Percentiles rank a stretch among this genome's conserved stretches.
Conservation (phyloP, 2,329 filamentous ascomycete species). For the Aulographum hederae region DNA sequence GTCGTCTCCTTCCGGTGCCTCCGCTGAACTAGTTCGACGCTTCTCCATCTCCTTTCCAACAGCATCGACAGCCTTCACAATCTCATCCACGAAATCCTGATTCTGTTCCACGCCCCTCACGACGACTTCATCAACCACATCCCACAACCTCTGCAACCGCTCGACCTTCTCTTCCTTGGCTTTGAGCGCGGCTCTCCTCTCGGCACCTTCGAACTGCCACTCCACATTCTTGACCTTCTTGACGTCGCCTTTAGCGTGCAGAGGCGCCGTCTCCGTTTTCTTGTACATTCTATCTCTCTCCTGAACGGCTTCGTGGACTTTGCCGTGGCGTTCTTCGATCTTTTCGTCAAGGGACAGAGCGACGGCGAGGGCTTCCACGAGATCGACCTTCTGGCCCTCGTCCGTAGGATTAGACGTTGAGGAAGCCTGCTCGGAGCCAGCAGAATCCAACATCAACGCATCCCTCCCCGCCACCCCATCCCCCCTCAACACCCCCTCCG, state of each 20-base stretch:
- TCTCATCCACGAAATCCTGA: slow-evolving; percentile 8
- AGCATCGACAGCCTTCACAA: not conserved
- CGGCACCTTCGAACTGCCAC: slow-evolving; percentile 26
- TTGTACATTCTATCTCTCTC: slow-evolving; percentile 37
- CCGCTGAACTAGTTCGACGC: too few species aligned
- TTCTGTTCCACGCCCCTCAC: not conserved
- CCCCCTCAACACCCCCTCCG: slow-evolving; percentile 21
- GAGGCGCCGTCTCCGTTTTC: slow-evolving; percentile 32
- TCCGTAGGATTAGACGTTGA: slow-evolving; percentile 13
- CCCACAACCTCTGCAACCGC: slow-evolving; percentile 30
- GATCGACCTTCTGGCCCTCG: slow-evolving; percentile 14
- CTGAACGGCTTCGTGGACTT: slow-evolving; percentile 28
- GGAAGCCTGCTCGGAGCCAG: slow-evolving; percentile 1
- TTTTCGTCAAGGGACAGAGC: slow-evolving; percentile 26
- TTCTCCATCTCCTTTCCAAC: not conserved
- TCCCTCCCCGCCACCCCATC: not conserved
- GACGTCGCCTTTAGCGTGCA: slow-evolving; percentile 33
- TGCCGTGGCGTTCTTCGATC: slow-evolving; percentile 30
- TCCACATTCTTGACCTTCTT: slow-evolving; percentile 29
- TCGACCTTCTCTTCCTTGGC: slow-evolving; percentile 30
- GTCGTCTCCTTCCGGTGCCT: too few species aligned
- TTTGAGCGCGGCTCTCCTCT: slow-evolving; percentile 29
- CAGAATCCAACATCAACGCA: slow-evolving; percentile 1
- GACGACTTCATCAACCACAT: slow-evolving; percentile 18
- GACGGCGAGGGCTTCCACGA: slow-evolving; percentile 19